Evolutionary conservation across 495 filamentous ascomycete genomes (phyloP).

Genomic region (Penicillium angulare): DNA sequence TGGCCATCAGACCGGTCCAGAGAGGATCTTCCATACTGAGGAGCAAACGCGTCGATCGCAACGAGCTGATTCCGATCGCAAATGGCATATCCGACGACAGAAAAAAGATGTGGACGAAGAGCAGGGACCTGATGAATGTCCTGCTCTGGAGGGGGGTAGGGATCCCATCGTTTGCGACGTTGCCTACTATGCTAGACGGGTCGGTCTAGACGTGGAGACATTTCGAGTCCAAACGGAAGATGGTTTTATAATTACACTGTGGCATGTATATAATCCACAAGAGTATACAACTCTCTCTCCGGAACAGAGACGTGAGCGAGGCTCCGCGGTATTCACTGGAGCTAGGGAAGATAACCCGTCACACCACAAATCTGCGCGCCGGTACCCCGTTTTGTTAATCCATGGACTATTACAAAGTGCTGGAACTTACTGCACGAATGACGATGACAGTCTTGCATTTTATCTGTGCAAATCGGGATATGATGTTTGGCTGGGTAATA

Average conservation of each 20-base stretch:
- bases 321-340: conserved; percentile 32
- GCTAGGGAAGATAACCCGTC: conserved; percentile 8
- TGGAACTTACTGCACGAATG: conserved; percentile 87
- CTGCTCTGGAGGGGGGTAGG: conserved; percentile 73
- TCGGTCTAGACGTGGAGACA: conserved; percentile 82
- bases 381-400: conserved; percentile 86
- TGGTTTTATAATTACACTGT: conserved; percentile 84
- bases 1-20: conserved; percentile 54
- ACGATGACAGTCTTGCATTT: conserved; percentile 88
- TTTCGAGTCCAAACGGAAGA: conserved; percentile 91
- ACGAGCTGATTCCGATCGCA: conserved; percentile 54
- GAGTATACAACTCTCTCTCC: conserved; percentile 57
- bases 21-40: conserved; percentile 67
- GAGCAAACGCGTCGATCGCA: conserved; percentile 57
- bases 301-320: conserved; percentile 31
- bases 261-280: conserved; percentile 85
- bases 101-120: conserved; percentile 38
- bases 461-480: conserved; percentile 90
- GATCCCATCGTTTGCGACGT: conserved; percentile 79
- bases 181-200: conserved; percentile 81
- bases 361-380: conserved; percentile 42
- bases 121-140: conserved; percentile 52
- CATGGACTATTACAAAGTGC: conserved; percentile 86
- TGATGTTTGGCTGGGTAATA: conserved; percentile 96
- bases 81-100: conserved; percentile 56